Base-by-base conservation (phyloP, 2,329 filamentous ascomycete species). In the Apiospora saccharicola region DNA sequence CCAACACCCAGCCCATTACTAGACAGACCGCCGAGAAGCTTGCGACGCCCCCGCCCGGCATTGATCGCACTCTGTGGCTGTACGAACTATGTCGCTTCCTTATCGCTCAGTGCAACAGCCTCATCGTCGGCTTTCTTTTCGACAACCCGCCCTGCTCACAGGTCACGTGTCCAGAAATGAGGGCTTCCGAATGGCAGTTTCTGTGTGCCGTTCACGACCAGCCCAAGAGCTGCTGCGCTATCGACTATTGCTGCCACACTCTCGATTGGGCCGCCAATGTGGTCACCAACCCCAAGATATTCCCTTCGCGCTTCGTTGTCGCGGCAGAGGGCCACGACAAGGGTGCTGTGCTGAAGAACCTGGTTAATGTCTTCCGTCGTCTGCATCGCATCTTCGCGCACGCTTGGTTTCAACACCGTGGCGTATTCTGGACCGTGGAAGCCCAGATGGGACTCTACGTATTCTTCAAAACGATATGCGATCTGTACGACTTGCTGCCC, bases 231-330 rank as follows among this genome's bases (percentile, higher is more conserved):
- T 99, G 96, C 86, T 98, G 96, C 83, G 96, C 96, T 70, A 98
- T 99, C 80, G 96, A 99, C 84, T 99, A 99, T 85, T 98, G 95
- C 88, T 98, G 96, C 82, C 96, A 99, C 81, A 99, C 96, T 0
- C 91, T 99, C 61, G 96, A 99, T 84, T 98, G 96, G 94, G 96
- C 96, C 3, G 95, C 94, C 72, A 98, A 97, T 78, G 93, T 96
- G 26, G 91, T 99, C 72, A 98, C 96, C 3, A 96, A 95, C 78
- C 93, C 94, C 71, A 98, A 98, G 86, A 93, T 96, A 80, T 99
- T 99, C 81, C 96, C 96, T 0, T 97, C 94, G 77, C 90, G 96
- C 70, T 90, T 97, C 75, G 87, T 89, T 70, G 83, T 89, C 16
- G 37, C 53, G 24, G 41, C 46, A 4, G 88, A 89, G 80, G 86